Base-by-base conservation (phyloP, 129 eudicot species). In the Mikania micrantha region DNA sequence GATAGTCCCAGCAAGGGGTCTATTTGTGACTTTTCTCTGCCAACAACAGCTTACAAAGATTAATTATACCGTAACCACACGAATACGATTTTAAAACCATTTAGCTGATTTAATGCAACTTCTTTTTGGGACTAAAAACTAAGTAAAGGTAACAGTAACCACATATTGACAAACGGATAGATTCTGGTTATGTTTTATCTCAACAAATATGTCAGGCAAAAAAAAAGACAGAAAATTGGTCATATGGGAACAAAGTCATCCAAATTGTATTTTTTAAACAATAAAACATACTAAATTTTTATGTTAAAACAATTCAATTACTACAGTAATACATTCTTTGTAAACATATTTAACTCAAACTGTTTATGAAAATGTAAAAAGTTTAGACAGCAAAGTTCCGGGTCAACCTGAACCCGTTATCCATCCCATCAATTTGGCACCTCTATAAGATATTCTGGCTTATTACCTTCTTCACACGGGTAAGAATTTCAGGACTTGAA, bases 401-500 rank as follows among this genome's bases (percentile, higher is more conserved):
- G 19, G 9, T 44, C 50, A 44, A 44, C 50, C 50, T 4, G 21
- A 44, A n/a, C 12, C 50, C 50, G 11, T 44, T 15, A 44, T 6
- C 50, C 15, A 50, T n/a, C 58, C 58, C 20, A 20, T 5, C 58
- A 50, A 8, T 50, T 7, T 22, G 27, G 25, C 22, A 48, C 56
- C 56, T 19, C 2, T 48, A 48, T 0, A 22, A 20, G 17, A 53
- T 40, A 58, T 58, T 64, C 61, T 64, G 64, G 48, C 47, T 47
- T 47, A 32, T 78, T 85, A 85, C 99, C 95, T 89, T 89, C 63
- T 85, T 80, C 53, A 86, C 85, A 58, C 85, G 88, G 2, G 95
- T 86, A 56, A 88, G 96, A 62, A 84, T 84, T 79, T 92, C 95
- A 15, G 98, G 96, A 80, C 98, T 92, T 69, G 98, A 84, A 70